These are phyloP conservation scores for Tetragonia tetragonoides DNA, from an alignment of 148 eudicot species.

Conservation along the genomic window DNA sequence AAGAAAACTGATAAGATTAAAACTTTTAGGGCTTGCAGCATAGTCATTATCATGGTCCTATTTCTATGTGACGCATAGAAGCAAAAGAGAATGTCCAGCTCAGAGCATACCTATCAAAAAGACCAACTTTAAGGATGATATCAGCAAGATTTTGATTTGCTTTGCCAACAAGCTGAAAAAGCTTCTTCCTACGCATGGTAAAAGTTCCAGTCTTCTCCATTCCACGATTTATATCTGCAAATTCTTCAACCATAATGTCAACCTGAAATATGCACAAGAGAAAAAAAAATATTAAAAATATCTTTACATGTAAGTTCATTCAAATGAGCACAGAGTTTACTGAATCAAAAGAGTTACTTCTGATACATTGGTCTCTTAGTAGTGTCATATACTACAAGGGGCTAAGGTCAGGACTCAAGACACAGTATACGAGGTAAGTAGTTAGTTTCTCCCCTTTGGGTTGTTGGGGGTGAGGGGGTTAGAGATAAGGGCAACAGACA, in stretches of 20 bases:
- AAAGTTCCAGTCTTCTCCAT: conserved; percentile 95
- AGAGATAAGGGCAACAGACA: neutral
- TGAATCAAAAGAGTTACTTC: neutral
- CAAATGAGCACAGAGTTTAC: neutral
- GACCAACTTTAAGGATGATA: conserved; percentile 88
- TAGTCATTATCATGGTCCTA: neutral
- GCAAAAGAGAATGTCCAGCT: neutral
- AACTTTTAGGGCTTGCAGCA: neutral
- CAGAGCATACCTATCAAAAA: conserved; percentile 76
- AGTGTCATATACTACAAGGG: neutral
- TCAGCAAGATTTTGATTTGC: conserved; percentile 96
- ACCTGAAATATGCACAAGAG: conserved; percentile 43
- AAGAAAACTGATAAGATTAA: neutral
- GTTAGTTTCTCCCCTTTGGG: neutral
- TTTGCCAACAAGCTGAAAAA: conserved; percentile 92
- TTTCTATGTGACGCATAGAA: neutral
- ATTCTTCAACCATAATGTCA: conserved; percentile 88
- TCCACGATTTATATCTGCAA: conserved; percentile 79
- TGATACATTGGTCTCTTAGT: neutral
- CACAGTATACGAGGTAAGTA: neutral
- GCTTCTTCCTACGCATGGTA: conserved; percentile 82
- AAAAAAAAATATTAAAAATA: neutral
- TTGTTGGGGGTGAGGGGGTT: neutral
- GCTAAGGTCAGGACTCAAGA: neutral
- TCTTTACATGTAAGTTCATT: neutral